These are phyloP conservation scores for Paxillus involutus DNA, from an alignment of 768 basidiomycete species.

Conservation along the genomic window DNA sequence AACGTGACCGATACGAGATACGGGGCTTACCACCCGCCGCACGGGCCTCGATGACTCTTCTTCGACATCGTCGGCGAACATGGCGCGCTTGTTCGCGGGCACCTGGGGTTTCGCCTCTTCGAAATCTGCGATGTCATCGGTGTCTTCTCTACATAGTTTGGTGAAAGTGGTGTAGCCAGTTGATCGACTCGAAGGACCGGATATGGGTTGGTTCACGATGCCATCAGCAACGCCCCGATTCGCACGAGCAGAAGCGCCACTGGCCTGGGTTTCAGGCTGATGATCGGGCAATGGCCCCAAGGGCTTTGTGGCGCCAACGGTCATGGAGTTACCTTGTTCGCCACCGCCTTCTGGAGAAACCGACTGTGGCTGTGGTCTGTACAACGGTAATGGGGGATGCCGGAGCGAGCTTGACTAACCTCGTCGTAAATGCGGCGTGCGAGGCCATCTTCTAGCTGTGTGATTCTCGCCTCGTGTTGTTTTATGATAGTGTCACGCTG, in stretches of 20 bases:
- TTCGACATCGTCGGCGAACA: slow-evolving; percentile 22
- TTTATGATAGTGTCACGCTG: slow-evolving; percentile 51
- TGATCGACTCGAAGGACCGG: slow-evolving; percentile 22
- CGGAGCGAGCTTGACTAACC: slow-evolving; percentile 16
- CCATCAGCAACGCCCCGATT: slow-evolving; percentile 5
- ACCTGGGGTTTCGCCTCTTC: slow-evolving; percentile 18
- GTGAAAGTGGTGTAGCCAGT: slow-evolving; percentile 20
- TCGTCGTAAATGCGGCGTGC: slow-evolving; percentile 44
- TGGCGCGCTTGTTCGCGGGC: slow-evolving; percentile 23
- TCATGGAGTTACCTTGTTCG: slow-evolving; percentile 12
- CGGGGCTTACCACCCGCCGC: slow-evolving; percentile 24
- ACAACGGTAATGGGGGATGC: slow-evolving; percentile 13
- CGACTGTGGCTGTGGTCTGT: slow-evolving; percentile 10
- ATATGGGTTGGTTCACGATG: slow-evolving; percentile 7
- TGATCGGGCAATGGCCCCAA: slow-evolving; percentile 11
- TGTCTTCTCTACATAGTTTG: slow-evolving; percentile 25
- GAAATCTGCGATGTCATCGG: slow-evolving; percentile 25
- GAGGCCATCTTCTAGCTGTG: slow-evolving; percentile 44
- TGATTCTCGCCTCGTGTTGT: slow-evolving; percentile 43
- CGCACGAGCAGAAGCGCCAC: slow-evolving; percentile 8
- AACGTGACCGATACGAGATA: background rate
- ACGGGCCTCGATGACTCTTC: slow-evolving; percentile 23
- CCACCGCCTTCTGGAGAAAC: slow-evolving; percentile 10
- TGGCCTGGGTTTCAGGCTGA: slow-evolving; percentile 18
- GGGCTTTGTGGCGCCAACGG: slow-evolving; percentile 9